phyloP scores from a whole-genome alignment of 805 yeast species.

The Wickerhamomyces bovis region DNA sequence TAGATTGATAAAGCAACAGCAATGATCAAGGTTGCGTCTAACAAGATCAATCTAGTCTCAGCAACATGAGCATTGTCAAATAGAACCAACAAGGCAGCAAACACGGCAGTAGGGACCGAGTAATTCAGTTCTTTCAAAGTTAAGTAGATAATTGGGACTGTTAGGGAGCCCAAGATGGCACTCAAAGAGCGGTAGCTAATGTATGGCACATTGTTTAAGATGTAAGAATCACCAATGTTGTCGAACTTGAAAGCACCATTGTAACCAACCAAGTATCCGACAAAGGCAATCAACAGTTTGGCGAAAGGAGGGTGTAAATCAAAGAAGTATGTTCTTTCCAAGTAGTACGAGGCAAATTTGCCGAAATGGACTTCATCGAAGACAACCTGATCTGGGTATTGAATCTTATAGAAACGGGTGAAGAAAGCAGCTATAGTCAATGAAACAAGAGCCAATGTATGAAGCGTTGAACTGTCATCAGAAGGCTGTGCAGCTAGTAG shows the following conservation, averaged over 20 bases:
- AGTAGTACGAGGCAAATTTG: constrained; percentile 76
- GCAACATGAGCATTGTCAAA: constrained; percentile 88
- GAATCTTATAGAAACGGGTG: constrained; percentile 56
- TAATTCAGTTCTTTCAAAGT: constrained; percentile 84
- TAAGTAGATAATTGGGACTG: constrained; percentile 77
- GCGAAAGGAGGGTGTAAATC: constrained; percentile 99
- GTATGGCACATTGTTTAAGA: constrained; percentile 77
- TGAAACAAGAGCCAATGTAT: constrained; percentile 41
- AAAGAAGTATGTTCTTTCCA: constrained; percentile 87
- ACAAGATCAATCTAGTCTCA: constrained; percentile 83
- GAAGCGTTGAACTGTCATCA: constrained; percentile 7
- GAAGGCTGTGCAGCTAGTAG: background rate
- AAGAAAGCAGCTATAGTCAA: constrained; percentile 65
- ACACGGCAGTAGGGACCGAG: constrained; percentile 69
- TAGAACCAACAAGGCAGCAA: constrained; percentile 70
- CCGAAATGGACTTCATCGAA: constrained; percentile 89
- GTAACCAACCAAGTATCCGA: constrained; percentile 85
- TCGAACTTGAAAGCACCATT: constrained; percentile 92
- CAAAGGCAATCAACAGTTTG: constrained; percentile 82
- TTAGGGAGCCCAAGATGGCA: constrained; percentile 75
- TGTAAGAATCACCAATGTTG: constrained; percentile 78
- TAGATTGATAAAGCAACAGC: constrained; percentile 79
- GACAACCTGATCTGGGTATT: constrained; percentile 69
- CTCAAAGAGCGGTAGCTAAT: constrained; percentile 73
- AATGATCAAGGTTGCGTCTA: constrained; percentile 84